Percentiles rank a stretch among this genome's conserved stretches.
Conservation (phyloP, 352 stramenopile species). For the Pythium plurisporium region DNA sequence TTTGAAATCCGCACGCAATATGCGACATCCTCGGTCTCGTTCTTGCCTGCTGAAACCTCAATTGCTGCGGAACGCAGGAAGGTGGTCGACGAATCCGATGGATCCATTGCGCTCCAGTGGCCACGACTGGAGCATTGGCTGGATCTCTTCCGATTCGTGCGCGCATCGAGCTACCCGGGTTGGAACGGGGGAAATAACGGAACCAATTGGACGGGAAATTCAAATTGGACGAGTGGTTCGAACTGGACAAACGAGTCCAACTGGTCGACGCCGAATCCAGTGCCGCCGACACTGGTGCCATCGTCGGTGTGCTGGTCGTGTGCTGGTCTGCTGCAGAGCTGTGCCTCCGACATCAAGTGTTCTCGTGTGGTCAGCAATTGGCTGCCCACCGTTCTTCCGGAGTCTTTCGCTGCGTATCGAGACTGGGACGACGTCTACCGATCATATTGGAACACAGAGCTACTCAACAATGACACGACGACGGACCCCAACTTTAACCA, state of each 20-base stretch:
- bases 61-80: background rate
- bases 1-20: background rate
- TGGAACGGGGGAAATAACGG: background rate
- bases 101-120: constrained; percentile 4
- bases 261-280: background rate
- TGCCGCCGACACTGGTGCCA: background rate
- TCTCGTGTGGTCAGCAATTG: background rate
- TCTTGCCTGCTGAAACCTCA: background rate
- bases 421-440: constrained; percentile 1
- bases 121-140: constrained; percentile 13
- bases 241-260: background rate
- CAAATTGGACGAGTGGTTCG: too few relatives aligned
- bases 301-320: background rate
- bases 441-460: background rate
- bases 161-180: background rate
- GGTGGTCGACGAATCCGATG: background rate
- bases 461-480: background rate
- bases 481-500: background rate
- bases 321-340: background rate
- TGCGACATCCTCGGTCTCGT: background rate
- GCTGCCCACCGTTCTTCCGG: background rate
- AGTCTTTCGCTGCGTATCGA: background rate
- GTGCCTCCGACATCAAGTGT: background rate
- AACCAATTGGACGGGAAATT: too few relatives aligned
- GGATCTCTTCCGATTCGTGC: constrained; percentile 4